Base-by-base conservation (phyloP, 495 filamentous ascomycete species). In the Hyaloscypha variabilis region DNA sequence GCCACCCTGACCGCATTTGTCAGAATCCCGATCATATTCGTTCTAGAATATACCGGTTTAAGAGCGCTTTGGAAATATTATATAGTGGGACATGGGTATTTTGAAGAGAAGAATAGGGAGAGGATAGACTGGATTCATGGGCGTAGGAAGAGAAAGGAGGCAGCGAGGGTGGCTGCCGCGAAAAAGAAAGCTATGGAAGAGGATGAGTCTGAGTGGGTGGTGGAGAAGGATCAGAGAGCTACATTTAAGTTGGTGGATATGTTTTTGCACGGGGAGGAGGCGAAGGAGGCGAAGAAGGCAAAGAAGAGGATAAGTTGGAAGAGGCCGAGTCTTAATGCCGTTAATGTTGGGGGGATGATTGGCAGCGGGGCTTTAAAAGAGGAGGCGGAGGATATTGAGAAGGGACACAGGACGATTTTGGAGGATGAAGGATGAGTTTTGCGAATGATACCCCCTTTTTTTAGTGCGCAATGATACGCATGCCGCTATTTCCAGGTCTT, bases 1-100 rank as follows among this genome's bases (percentile, higher is more conserved):
- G 62, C 62, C n/a, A 64, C 52, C n/a, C 30, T 64, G 1, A 64
- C 62, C 34, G 31, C 57, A 13, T 36, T 64, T 26, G 21, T 64
- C 34, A 64, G 58, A 49, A 39, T 64, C 51, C 62, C 62, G 2
- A 21, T 57, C 8, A 24, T 24, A 17, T 64, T 57, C 34, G 46
- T 64, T 31, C 52, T 24, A 10, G 62, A 64, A 46, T 64, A 57
- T 26, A 64, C 62, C 2, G 52, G 52, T 21, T 13, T 64, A 8
- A 29, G 62, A 29, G 8, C 23, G 21, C 6, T 29, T 24, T 64
- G 62, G 62, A 42, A 39, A 8, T 21, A n/a, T 21, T 57, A 57
- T 51, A 64, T 64, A 2, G 30, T 42, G 0, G 53, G 30, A 19
- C 62, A 64, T 46, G 23, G 25, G 2, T 30, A 42, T 28, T 51